Evolutionary conservation across 306 rosid species (phyloP).

Genomic region (Vicia faba): DNA sequence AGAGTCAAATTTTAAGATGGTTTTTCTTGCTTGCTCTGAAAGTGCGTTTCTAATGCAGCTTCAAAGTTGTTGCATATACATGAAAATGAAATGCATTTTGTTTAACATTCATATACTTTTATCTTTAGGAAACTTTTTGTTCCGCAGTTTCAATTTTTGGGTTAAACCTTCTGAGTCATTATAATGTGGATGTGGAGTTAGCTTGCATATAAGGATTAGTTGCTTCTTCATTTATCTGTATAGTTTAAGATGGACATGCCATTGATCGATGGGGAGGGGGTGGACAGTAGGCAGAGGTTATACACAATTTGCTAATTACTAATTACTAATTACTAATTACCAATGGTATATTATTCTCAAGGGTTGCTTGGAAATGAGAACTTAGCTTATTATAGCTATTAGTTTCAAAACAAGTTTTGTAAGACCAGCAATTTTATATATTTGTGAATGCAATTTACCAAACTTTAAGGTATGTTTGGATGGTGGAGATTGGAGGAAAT

Average conservation of each 20-base stretch:
- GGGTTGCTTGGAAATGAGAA: conserved; percentile 9
- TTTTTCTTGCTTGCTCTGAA: conserved; percentile 19
- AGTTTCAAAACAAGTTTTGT: conserved; percentile 5
- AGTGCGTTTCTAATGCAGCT: conserved; percentile 10
- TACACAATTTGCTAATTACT: conserved; percentile 8
- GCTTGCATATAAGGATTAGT: conserved; percentile 10
- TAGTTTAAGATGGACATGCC: conserved; percentile 14
- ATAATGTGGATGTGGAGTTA: not conserved
- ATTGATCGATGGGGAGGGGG: not conserved
- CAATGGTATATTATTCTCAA: conserved; percentile 6
- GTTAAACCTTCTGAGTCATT: conserved; percentile 10
- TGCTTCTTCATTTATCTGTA: conserved; percentile 29
- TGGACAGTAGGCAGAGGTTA: conserved; percentile 2
- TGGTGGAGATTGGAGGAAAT: not conserved
- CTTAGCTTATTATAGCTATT: conserved; percentile 12
- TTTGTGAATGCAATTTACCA: conserved; percentile 9
- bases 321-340: conserved; percentile 19
- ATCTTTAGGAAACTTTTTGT: conserved; percentile 9
- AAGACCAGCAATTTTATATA: not conserved
- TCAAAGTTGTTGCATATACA: conserved; percentile 6
- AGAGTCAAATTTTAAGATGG: not conserved
- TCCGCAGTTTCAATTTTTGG: conserved; percentile 4
- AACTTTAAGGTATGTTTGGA: conserved; percentile 11
- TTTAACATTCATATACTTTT: conserved; percentile 5
- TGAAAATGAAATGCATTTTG: not conserved